These are phyloP conservation scores for Puccinia triticina DNA, from an alignment of 1,284 basidiomycete species.

Conservation along the genomic window DNA sequence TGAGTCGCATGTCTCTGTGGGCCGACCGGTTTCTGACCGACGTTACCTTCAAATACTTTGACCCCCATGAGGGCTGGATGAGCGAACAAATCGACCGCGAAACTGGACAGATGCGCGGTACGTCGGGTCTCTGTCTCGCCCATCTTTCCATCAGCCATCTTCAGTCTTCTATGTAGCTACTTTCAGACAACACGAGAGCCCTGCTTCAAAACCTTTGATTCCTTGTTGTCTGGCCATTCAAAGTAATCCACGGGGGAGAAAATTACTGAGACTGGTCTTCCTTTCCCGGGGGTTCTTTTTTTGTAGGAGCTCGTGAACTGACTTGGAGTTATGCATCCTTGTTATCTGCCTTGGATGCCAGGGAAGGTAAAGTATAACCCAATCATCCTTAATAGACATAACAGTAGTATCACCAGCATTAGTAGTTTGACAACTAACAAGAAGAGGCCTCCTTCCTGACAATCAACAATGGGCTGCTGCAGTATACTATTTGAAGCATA, in stretches of 20 bases:
- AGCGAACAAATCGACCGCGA: constrained; percentile 54
- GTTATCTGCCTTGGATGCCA: constrained; percentile 48
- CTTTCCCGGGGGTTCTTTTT: not conserved
- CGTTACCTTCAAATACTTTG: constrained; percentile 43
- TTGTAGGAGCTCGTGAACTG: constrained; percentile 46
- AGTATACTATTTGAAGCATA: too few species aligned
- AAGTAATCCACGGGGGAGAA: not conserved
- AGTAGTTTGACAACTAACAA: too few species aligned
- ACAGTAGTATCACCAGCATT: not conserved
- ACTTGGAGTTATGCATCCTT: constrained; percentile 50
- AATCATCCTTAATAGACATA: too few species aligned
- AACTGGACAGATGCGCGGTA: constrained; percentile 52
- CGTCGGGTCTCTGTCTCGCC: not conserved
- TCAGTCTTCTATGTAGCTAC: not conserved
- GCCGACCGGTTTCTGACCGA: constrained; percentile 49
- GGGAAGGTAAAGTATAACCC: constrained; percentile 29
- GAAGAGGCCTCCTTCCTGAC: too few species aligned
- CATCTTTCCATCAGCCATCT: not conserved
- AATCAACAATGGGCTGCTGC: too few species aligned
- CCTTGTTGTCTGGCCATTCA: too few species aligned
- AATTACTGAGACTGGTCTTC: not conserved
- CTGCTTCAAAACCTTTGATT: too few species aligned
- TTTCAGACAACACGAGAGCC: too few species aligned
- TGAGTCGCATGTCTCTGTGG: constrained; percentile 51
- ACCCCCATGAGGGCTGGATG: constrained; percentile 40